phyloP scores from a whole-genome alignment of 768 basidiomycete species.

The Auricularia cornea region DNA sequence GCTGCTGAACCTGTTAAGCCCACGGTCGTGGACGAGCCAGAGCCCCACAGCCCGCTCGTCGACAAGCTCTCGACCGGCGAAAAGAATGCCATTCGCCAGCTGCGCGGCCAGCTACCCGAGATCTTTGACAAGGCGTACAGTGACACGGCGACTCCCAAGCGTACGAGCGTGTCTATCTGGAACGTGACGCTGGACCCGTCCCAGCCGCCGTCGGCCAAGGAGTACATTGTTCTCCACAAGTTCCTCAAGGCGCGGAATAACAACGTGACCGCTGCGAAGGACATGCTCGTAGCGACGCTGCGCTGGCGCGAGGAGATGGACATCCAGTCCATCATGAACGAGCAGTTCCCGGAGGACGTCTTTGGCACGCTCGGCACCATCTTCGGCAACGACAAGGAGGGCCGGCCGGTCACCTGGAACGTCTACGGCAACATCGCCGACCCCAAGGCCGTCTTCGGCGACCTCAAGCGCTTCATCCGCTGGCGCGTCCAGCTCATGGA shows the following conservation, averaged over 20 bases:
- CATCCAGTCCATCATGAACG: slow-evolving; percentile 49
- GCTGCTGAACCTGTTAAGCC: neutral
- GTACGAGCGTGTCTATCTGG: slow-evolving; percentile 38
- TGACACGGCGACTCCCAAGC: neutral
- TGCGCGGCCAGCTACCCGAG: neutral
- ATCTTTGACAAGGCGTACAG: neutral
- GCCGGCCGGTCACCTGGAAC: slow-evolving; percentile 67
- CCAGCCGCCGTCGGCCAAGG: slow-evolving; percentile 49
- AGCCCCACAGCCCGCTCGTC: neutral
- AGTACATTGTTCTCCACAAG: slow-evolving; percentile 73
- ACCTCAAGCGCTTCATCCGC: slow-evolving; percentile 70
- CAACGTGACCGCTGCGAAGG: slow-evolving; percentile 42
- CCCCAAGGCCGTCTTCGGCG: slow-evolving; percentile 63
- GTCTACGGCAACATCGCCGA: slow-evolving; percentile 66
- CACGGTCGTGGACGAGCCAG: neutral
- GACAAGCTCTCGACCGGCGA: neutral
- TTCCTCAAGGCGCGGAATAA: slow-evolving; percentile 54
- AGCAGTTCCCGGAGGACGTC: slow-evolving; percentile 51
- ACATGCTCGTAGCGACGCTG: slow-evolving; percentile 62
- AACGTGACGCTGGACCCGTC: slow-evolving; percentile 62
- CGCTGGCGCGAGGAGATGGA: slow-evolving; percentile 64
- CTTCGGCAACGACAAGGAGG: slow-evolving; percentile 62
- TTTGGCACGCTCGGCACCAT: slow-evolving; percentile 58
- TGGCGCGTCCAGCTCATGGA: slow-evolving; percentile 82
- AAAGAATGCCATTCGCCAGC: neutral